A percentile compares a stretch with the other conserved stretches of the same genome.
Conservation (phyloP, 192 early-diverging fungal genomes). For the Gamsiella multidivaricata region DNA sequence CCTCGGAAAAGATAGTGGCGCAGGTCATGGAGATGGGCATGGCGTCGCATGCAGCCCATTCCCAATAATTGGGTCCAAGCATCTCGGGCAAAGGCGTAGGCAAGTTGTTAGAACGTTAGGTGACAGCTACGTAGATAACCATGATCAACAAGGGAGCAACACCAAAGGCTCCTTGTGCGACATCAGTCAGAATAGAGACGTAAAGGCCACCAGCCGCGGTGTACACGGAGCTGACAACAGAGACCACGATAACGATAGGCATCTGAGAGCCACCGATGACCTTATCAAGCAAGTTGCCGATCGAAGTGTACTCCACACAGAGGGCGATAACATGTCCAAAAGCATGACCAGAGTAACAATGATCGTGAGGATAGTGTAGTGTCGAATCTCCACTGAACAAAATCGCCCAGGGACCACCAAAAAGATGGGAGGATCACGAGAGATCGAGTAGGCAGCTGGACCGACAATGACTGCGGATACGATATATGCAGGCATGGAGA, state of each 20-base stretch:
- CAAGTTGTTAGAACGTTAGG: conserved; percentile 58
- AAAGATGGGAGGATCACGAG: conserved; percentile 65
- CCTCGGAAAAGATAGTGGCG: conserved; percentile 75
- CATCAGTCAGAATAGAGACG: conserved; percentile 72
- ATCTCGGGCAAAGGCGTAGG: conserved; percentile 57
- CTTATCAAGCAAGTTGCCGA: conserved; percentile 63
- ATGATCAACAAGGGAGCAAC: conserved; percentile 64
- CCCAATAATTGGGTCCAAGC: conserved; percentile 69
- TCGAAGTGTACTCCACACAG: conserved; percentile 71
- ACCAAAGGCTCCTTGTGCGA: conserved; percentile 64
- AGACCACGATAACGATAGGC: conserved; percentile 66
- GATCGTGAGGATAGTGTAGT: conserved; percentile 62
- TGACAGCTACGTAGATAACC: conserved; percentile 62
- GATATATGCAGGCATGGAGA: conserved; percentile 68
- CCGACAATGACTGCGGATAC: conserved; percentile 71
- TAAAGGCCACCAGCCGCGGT: conserved; percentile 73
- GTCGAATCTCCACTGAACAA: conserved; percentile 70
- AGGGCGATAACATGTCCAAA: conserved; percentile 68
- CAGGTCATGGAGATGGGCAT: conserved; percentile 69
- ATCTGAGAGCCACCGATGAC: conserved; percentile 65
- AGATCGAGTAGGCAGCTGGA: conserved; percentile 72
- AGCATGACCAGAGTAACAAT: conserved; percentile 65
- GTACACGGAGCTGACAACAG: conserved; percentile 71
- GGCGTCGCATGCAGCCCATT: conserved; percentile 69
- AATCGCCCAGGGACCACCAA: conserved; percentile 72